phyloP scores from a whole-genome alignment of 306 rosid genomes.

The Aeschynomene evenia region DNA sequence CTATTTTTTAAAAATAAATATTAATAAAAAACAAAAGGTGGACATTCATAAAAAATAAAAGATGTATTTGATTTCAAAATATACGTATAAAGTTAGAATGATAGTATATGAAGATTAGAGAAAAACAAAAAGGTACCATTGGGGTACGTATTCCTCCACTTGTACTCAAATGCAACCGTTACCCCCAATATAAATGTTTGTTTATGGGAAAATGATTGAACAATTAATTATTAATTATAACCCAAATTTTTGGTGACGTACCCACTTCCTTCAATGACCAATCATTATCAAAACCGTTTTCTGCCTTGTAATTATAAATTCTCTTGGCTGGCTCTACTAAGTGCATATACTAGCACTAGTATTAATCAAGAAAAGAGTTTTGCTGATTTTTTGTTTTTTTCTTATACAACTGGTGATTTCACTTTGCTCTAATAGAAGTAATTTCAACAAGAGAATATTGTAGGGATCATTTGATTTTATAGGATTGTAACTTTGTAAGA shows the following conservation, averaged over 20 bases:
- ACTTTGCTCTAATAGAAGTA: too few relatives aligned
- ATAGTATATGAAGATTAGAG: background rate
- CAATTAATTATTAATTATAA: constrained; percentile 14
- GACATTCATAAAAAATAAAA: too few relatives aligned
- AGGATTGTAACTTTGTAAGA: too few relatives aligned
- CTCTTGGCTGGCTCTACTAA: background rate
- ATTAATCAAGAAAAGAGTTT: too few relatives aligned
- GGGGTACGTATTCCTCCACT: background rate
- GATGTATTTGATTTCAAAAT: background rate
- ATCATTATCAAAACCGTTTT: constrained; percentile 41
- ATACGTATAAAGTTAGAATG: background rate
- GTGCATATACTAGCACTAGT: too few relatives aligned
- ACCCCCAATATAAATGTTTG: background rate
- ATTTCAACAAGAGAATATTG: too few relatives aligned
- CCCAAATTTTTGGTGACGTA: constrained; percentile 28
- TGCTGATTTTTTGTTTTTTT: too few relatives aligned
- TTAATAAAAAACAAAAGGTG: too few relatives aligned
- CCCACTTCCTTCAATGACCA: constrained; percentile 29
- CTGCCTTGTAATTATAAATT: background rate
- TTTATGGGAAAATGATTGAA: constrained; percentile 35
- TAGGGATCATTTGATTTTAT: too few relatives aligned
- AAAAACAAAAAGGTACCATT: background rate
- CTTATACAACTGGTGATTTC: too few relatives aligned
- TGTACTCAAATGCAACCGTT: constrained; percentile 4
- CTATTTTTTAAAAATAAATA: too few relatives aligned